phyloP scores from a whole-genome alignment of 1,139 yeast genomes.

The Wickerhamiella pararugosa region DNA sequence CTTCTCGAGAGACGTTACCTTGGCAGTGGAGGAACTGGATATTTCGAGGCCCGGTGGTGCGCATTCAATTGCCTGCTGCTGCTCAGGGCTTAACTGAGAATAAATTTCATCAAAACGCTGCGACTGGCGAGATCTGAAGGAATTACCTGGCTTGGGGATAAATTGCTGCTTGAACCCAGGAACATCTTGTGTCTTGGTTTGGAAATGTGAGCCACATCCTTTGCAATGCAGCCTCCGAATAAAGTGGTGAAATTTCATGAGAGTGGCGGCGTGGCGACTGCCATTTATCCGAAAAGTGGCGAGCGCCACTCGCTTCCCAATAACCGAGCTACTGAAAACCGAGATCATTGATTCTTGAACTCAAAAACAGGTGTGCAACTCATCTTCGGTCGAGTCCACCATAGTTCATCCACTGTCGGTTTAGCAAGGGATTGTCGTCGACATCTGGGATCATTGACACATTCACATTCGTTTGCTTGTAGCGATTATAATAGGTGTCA shows the following conservation, averaged over 20 bases:
- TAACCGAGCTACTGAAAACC: too few relatives aligned
- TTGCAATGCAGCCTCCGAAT: constrained; percentile 1
- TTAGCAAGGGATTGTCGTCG: constrained; percentile 15
- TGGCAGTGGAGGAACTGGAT: not conserved
- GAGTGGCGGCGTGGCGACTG: too few relatives aligned
- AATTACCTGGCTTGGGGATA: not conserved
- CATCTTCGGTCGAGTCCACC: constrained; percentile 5
- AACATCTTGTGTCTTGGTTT: not conserved
- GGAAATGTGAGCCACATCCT: constrained; percentile 5
- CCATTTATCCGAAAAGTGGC: too few relatives aligned
- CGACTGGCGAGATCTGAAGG: not conserved
- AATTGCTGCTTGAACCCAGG: not conserved
- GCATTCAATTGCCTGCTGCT: constrained; percentile 2
- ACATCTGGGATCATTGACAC: constrained; percentile 14
- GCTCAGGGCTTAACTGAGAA: not conserved
- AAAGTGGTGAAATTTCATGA: constrained; percentile 3
- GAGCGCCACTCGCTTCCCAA: too few relatives aligned
- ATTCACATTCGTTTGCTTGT: constrained; percentile 11
- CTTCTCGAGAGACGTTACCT: not conserved
- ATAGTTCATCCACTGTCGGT: constrained; percentile 13
- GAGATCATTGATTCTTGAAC: too few relatives aligned
- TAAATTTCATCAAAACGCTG: not conserved
- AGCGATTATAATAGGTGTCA: constrained; percentile 1
- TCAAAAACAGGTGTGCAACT: too few relatives aligned
- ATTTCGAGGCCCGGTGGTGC: constrained; percentile 5